Evolutionary conservation across 306 rosid genomes (phyloP).

Genomic region (Cucumis hystrix): DNA sequence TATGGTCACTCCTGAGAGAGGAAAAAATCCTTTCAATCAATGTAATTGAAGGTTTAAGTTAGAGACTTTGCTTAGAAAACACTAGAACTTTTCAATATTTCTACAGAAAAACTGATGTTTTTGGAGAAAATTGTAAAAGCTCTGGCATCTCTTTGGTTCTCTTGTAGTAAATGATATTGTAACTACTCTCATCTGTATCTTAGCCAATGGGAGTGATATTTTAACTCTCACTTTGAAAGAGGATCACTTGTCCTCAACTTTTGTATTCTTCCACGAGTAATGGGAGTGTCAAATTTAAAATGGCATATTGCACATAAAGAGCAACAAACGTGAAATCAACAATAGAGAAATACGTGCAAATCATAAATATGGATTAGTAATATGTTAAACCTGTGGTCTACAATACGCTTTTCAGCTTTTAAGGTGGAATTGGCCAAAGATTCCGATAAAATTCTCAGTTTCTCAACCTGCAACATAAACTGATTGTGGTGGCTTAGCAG

Average conservation of each 20-base stretch:
- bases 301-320: neutral
- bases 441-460: slow-evolving; percentile 67
- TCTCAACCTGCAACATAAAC: slow-evolving; percentile 52
- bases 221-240: neutral
- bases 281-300: neutral
- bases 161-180: neutral
- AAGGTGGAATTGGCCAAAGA: slow-evolving; percentile 75
- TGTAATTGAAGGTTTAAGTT: neutral
- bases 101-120: neutral
- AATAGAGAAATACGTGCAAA: neutral
- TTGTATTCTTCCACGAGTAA: neutral
- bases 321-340: neutral
- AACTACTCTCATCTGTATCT: neutral
- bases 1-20: neutral
- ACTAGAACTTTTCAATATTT: neutral
- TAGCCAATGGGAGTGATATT: neutral
- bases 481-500: neutral
- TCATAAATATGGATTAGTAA: neutral
- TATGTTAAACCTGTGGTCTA: slow-evolving; percentile 61
- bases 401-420: slow-evolving; percentile 68
- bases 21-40: neutral
- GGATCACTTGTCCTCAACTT: neutral
- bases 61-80: neutral
- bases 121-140: neutral
- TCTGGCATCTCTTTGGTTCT: neutral